phyloP scores from a whole-genome alignment of 768 basidiomycete species.

The Rhizopogon vesiculosus region DNA sequence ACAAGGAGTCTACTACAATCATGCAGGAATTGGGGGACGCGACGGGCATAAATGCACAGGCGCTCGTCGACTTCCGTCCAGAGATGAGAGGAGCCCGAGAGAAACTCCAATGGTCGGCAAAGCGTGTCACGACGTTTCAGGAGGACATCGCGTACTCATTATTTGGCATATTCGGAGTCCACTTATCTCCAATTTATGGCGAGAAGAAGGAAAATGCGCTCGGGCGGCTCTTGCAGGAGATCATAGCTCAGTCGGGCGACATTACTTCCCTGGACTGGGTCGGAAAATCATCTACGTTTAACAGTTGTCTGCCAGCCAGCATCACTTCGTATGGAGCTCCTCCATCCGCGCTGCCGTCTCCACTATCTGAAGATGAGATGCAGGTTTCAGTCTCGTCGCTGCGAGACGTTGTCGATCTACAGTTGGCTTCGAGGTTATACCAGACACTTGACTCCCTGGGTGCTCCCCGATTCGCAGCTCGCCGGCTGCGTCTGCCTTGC shows the following conservation, averaged over 20 bases:
- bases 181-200: neutral
- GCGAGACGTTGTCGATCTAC: neutral
- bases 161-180: constrained; percentile 5
- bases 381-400: neutral
- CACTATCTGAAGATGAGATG: neutral
- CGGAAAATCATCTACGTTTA: neutral
- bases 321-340: neutral
- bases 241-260: neutral
- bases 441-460: neutral
- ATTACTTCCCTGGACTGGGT: neutral
- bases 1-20: neutral
- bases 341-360: neutral
- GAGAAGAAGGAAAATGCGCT: neutral
- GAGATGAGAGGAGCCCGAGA: neutral
- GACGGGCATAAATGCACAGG: neutral
- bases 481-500: neutral
- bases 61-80: neutral
- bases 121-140: neutral
- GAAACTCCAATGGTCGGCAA: neutral
- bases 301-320: neutral
- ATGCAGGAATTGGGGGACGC: neutral
- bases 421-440: neutral
- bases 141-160: constrained; percentile 9
- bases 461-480: neutral
- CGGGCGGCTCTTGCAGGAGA: neutral